Evolutionary conservation across 257 asterid species (phyloP), one percentile per base, ranked within the genome.

Genomic region (Rhazya stricta): DNA sequence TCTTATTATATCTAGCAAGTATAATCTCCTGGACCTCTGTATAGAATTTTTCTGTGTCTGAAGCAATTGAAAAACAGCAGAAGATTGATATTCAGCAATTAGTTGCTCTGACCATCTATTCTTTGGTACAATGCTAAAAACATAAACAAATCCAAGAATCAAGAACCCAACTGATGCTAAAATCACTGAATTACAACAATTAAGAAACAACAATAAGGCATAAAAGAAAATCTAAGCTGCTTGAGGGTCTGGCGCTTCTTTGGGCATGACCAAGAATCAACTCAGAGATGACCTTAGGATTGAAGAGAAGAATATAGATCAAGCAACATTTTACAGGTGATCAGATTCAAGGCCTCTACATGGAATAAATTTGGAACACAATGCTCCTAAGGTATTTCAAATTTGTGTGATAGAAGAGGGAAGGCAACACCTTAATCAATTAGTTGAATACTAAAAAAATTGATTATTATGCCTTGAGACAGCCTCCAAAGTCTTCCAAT

Each of bases 21-120:
- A 94, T 88, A 43, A 61, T 89, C 85, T 94, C 97, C 84, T 94
- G 99, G 76, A 94, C 99, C 81, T 88, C 89, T 66, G 97, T 89
- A 81, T 92, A 94, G 86, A 92, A 94, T 73, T 89, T 90, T 86
- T 94, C 99, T 6, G 98, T 94, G 86, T 94, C 98, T 92, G 91
- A 25, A 81, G 79, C 61, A 76, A 39, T 25, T 53, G 41, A 51
- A 41, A 63, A 79, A 79, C 69, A 79, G 27, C 9, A 56, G 4
- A 76, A 65, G 43, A 42, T 57, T 82, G 43, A 60, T 56, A 51
- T 72, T 74, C 13, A 65, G 9, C 69, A 54, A 39, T 27, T 13
- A 56, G 9, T 36, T 51, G 37, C 19, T n/a, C 39, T 19, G 68
- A 72, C 46, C 29, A 30, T 21, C 42, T n/a, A 25, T 15, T 36